These are phyloP conservation scores for Diaporthe citri DNA, from an alignment of 2,329 filamentous ascomycete genomes.

Conservation along the genomic window DNA sequence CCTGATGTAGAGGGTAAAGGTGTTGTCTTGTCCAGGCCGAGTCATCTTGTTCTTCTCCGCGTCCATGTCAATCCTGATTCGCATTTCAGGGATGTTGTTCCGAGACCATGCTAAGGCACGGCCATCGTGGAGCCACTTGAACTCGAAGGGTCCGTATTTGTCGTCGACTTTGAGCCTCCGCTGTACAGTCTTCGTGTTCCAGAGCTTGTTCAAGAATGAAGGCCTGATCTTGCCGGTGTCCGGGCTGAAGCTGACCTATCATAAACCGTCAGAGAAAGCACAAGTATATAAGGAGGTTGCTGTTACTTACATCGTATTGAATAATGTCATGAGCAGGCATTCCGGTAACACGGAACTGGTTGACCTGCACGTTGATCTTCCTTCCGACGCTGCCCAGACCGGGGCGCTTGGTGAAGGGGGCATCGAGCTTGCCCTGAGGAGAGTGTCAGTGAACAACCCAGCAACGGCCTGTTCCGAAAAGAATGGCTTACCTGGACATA, in stretches of 20 bases:
- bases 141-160: constrained; percentile 46
- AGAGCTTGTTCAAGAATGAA: constrained; percentile 78
- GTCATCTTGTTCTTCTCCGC: constrained; percentile 60
- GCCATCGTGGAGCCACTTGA: constrained; percentile 81
- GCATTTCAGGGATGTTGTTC: constrained; percentile 57
- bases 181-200: constrained; percentile 75
- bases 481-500: constrained; percentile 56
- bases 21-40: constrained; percentile 55
- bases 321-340: constrained; percentile 74
- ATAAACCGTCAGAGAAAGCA: constrained; percentile 33
- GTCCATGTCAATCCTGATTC: constrained; percentile 79
- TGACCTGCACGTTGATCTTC: constrained; percentile 70
- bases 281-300: not conserved
- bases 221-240: constrained; percentile 66
- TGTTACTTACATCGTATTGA: constrained; percentile 84
- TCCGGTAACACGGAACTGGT: constrained; percentile 78
- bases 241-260: constrained; percentile 75
- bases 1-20: constrained; percentile 72
- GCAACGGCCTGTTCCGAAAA: not conserved
- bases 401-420: constrained; percentile 60
- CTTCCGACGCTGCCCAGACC: constrained; percentile 71
- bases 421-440: constrained; percentile 45
- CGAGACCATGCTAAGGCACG: constrained; percentile 85
- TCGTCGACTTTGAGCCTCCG: constrained; percentile 58
- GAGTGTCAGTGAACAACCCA: constrained; percentile 38